Evolutionary conservation across 2,329 filamentous ascomycete species (phyloP).

Genomic region (Talaromyces sp.): DNA sequence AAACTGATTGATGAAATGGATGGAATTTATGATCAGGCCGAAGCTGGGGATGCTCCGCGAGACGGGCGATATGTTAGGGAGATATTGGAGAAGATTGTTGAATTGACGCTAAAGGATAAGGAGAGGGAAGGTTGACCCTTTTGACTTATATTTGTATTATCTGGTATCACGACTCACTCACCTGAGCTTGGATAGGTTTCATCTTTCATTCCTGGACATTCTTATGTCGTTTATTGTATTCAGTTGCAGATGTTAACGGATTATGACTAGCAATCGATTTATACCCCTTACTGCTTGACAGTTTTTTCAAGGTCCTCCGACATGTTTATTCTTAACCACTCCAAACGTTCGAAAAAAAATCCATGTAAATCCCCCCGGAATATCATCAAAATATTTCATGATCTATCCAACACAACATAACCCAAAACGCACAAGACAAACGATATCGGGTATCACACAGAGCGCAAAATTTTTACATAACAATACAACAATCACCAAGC

Average conservation of each 20-base stretch:
- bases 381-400: not conserved
- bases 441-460: not conserved
- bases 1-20: constrained; percentile 62
- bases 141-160: not conserved
- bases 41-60: constrained; percentile 6
- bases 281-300: constrained; percentile 9
- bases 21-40: constrained; percentile 27
- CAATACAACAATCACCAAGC: constrained; percentile 64
- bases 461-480: constrained; percentile 60
- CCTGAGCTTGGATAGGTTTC: not conserved
- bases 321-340: not conserved
- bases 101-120: constrained; percentile 30
- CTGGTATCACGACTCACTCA: too few species aligned
- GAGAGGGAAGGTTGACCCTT: not conserved
- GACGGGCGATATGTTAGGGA: constrained; percentile 56
- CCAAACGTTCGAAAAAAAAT: not conserved
- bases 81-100: constrained; percentile 64
- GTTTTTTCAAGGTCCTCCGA: not conserved
- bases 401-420: not conserved
- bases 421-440: not conserved
- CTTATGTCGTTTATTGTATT: not conserved
- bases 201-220: not conserved
- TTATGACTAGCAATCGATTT: not conserved
- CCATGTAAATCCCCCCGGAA: not conserved
- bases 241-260: not conserved